Percentiles rank a stretch among this genome's conserved stretches.
phyloP scores from a whole-genome alignment of 768 basidiomycete species.

The Boletus rubroflammeus region DNA sequence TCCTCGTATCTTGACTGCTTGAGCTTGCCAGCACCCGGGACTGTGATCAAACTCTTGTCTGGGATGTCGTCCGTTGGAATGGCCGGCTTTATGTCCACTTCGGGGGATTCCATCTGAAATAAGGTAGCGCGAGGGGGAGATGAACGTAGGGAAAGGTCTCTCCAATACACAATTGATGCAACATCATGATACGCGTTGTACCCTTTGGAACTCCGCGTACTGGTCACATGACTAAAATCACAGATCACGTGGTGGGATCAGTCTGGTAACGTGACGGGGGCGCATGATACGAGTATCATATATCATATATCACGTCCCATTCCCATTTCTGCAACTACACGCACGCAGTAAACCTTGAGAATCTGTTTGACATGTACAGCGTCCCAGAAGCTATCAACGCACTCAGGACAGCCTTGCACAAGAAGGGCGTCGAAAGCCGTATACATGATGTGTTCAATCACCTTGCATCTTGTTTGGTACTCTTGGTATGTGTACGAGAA shows the following conservation, averaged over 20 bases:
- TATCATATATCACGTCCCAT: background rate
- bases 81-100: conserved; percentile 15
- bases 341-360: background rate
- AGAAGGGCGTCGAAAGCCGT: conserved; percentile 28
- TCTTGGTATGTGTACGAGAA: conserved; percentile 38
- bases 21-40: conserved; percentile 10
- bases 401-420: conserved; percentile 31
- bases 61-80: conserved; percentile 6
- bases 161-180: conserved; percentile 1
- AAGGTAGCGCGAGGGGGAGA: conserved; percentile 11
- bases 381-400: conserved; percentile 31
- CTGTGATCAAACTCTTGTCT: background rate
- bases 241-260: conserved; percentile 17
- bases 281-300: background rate
- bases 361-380: conserved; percentile 12
- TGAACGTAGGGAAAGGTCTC: conserved; percentile 1
- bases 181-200: conserved; percentile 13
- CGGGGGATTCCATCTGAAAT: conserved; percentile 20
- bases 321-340: background rate
- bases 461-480: conserved; percentile 39
- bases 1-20: conserved; percentile 34
- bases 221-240: conserved; percentile 31
- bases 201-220: conserved; percentile 23
- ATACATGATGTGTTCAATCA: conserved; percentile 37
- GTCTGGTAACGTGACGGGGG: conserved; percentile 3